Evolutionary conservation across 192 early-diverging fungal genomes (phyloP).

Genomic region (Paraglomus occultum): DNA sequence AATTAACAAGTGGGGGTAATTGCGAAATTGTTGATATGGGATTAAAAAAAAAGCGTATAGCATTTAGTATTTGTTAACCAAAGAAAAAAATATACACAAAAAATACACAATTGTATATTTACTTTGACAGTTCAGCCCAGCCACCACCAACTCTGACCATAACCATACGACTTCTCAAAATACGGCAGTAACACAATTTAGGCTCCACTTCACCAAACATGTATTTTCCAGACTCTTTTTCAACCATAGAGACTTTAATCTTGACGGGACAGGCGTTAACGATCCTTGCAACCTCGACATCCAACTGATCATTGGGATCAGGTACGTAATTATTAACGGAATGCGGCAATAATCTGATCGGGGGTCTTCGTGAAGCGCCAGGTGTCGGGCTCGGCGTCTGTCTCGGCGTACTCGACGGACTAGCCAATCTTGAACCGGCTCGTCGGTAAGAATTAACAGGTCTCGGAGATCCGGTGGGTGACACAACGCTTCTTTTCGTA

Average conservation of each 20-base stretch:
- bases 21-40: constrained; percentile 7
- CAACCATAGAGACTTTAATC: constrained; percentile 51
- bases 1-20: background rate
- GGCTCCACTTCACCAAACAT: constrained; percentile 65
- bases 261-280: constrained; percentile 59
- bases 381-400: constrained; percentile 30
- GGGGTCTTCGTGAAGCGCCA: constrained; percentile 17
- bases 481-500: background rate
- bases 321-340: constrained; percentile 40
- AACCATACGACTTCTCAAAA: constrained; percentile 58
- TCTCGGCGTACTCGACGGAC: background rate
- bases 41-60: constrained; percentile 7
- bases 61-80: background rate
- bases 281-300: constrained; percentile 57
- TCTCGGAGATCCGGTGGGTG: constrained; percentile 1
- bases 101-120: constrained; percentile 20
- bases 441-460: constrained; percentile 8
- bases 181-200: constrained; percentile 62
- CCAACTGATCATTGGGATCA: constrained; percentile 54
- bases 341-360: constrained; percentile 24
- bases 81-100: constrained; percentile 11
- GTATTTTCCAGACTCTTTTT: constrained; percentile 59
- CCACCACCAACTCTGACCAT: constrained; percentile 71
- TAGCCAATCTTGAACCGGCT: constrained; percentile 14
- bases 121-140: constrained; percentile 60